phyloP scores from a whole-genome alignment of 2,329 filamentous ascomycete genomes.

The Whalleya microplaca region DNA sequence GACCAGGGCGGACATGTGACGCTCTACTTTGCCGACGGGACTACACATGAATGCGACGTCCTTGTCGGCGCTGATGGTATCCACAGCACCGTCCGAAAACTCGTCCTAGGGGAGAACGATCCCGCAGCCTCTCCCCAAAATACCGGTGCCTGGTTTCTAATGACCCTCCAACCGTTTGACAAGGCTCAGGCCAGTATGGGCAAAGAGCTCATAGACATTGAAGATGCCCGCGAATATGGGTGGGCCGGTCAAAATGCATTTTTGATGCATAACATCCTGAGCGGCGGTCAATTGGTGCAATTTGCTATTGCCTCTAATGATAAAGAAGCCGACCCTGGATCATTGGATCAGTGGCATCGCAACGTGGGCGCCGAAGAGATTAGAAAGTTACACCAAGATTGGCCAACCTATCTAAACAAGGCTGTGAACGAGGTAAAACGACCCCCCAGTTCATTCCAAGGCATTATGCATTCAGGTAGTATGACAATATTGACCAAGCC shows the following conservation, averaged over 20 bases:
- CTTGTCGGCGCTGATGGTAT: no score
- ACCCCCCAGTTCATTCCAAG: not conserved
- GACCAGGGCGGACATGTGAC: no score
- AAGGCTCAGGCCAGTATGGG: slow-evolving; percentile 26
- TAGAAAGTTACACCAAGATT: slow-evolving; percentile 21
- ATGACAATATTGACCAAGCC: not conserved
- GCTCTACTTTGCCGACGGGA: no score
- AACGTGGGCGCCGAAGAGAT: slow-evolving; percentile 23
- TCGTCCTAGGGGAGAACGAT: no score
- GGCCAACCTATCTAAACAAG: slow-evolving; percentile 23
- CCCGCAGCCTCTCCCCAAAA: no score
- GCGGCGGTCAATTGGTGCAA: slow-evolving; percentile 25
- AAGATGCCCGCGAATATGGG: slow-evolving; percentile 29
- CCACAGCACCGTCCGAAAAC: no score
- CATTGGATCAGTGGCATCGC: slow-evolving; percentile 24
- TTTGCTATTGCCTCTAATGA: slow-evolving; percentile 24
- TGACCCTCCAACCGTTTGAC: slow-evolving; percentile 25
- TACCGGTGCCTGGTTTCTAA: slow-evolving; percentile 26
- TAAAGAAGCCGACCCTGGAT: slow-evolving; percentile 1
- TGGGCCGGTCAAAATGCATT: slow-evolving; percentile 25
- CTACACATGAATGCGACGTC: no score
- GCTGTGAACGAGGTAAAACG: slow-evolving; percentile 29
- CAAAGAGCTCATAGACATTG: slow-evolving; percentile 11
- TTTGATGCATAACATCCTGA: slow-evolving; percentile 23
- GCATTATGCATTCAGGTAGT: not conserved